A percentile compares a stretch with the other conserved stretches of the same genome.
Conservation (phyloP, 2,329 filamentous ascomycete genomes). For the Thyridium curvatum region DNA sequence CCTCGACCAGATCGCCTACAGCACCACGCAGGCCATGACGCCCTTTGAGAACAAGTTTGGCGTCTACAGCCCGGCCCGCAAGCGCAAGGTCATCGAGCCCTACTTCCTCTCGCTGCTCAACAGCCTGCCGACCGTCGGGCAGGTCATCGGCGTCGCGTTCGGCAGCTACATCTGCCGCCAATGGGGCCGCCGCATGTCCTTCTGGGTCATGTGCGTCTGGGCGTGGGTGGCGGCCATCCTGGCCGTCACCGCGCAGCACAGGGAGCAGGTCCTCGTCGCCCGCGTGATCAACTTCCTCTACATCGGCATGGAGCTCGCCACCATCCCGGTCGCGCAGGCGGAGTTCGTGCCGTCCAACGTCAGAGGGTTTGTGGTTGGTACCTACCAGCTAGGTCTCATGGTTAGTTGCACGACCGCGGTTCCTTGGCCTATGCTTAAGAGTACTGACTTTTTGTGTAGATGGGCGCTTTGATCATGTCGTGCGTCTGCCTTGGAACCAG, state of each 20-base stretch:
- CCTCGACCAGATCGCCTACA: constrained; percentile 28
- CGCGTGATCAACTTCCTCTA: constrained; percentile 29
- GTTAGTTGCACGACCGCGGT: constrained; percentile 22
- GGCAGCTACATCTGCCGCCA: constrained; percentile 17
- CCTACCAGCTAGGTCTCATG: constrained; percentile 23
- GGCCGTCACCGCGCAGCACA: constrained; percentile 20
- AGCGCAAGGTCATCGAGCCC: constrained; percentile 8
- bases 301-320: constrained; percentile 30
- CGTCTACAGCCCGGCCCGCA: constrained; percentile 2
- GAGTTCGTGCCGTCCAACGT: constrained; percentile 21
- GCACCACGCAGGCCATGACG: constrained; percentile 15
- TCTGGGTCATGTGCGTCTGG: constrained; percentile 28
- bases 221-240: constrained; percentile 23
- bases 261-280: constrained; percentile 23
- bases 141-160: constrained; percentile 14
- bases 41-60: constrained; percentile 5
- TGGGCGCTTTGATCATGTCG: constrained; percentile 17
- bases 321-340: constrained; percentile 26
- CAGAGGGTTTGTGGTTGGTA: constrained; percentile 25
- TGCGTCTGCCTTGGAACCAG: constrained; percentile 18
- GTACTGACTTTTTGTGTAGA: constrained; percentile 22
- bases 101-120: constrained; percentile 5
- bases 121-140: constrained; percentile 1
- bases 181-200: constrained; percentile 17
- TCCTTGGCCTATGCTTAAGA: constrained; percentile 22